Conservation (phyloP, 768 basidiomycete species). For the Lepiota brunneoincarnata region DNA sequence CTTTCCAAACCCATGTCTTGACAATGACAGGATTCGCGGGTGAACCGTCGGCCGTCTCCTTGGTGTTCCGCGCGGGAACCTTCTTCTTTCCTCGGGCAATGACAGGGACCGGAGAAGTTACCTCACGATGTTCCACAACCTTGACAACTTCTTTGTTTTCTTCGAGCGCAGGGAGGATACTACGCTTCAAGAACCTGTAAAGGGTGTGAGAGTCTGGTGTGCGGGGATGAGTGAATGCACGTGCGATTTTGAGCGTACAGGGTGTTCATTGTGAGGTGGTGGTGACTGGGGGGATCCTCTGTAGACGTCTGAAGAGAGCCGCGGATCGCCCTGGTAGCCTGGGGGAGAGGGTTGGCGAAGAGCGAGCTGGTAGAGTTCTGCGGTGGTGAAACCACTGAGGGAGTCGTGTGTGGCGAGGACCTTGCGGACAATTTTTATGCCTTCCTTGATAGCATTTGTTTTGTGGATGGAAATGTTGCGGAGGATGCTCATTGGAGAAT, state of each 20-base stretch:
- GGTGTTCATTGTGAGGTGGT: slow-evolving; percentile 43
- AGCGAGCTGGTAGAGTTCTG: slow-evolving; percentile 36
- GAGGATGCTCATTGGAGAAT: slow-evolving; percentile 1
- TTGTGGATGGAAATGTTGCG: not conserved
- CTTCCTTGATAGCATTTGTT: not conserved
- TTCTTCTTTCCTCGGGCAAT: not conserved
- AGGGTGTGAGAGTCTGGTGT: too few species aligned
- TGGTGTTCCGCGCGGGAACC: slow-evolving; percentile 29
- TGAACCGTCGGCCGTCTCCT: not conserved
- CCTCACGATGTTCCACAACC: slow-evolving; percentile 30
- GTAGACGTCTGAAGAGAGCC: not conserved
- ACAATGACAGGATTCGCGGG: too few species aligned
- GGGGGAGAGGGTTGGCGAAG: slow-evolving; percentile 24
- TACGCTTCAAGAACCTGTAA: slow-evolving; percentile 48
- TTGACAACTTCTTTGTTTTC: slow-evolving; percentile 36
- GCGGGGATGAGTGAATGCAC: slow-evolving; percentile 13
- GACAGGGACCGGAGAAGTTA: not conserved
- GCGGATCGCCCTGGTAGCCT: slow-evolving; percentile 22
- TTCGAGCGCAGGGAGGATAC: slow-evolving; percentile 46
- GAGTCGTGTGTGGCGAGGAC: slow-evolving; percentile 16
- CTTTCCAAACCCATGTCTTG: too few species aligned
- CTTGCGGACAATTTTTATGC: slow-evolving; percentile 2
- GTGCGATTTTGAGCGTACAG: slow-evolving; percentile 54
- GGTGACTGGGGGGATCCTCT: not conserved
- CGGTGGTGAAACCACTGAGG: slow-evolving; percentile 31